These are phyloP conservation scores for Rhynchospora breviuscula DNA, from an alignment of 176 grass and related monocot genomes.

Conservation along the genomic window DNA sequence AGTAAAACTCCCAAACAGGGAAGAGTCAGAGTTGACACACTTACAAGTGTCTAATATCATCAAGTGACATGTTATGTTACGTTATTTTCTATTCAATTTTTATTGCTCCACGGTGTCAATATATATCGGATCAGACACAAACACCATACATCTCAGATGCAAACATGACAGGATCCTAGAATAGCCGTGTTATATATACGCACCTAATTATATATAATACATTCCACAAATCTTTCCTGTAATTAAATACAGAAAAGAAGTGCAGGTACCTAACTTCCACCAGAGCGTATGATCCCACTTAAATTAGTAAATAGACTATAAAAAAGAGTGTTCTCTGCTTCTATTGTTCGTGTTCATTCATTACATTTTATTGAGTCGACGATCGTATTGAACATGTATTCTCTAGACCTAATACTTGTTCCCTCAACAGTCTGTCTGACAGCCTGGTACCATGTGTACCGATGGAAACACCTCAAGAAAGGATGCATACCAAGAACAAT, in stretches of 20 bases:
- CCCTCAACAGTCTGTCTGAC: constrained; percentile 32
- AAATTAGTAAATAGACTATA: neutral
- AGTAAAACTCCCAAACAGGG: too few relatives aligned
- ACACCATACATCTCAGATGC: too few relatives aligned
- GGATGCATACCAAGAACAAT: neutral
- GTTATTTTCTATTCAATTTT: too few relatives aligned
- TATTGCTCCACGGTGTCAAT: too few relatives aligned
- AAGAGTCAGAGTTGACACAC: too few relatives aligned
- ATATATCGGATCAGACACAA: too few relatives aligned
- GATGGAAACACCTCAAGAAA: constrained; percentile 27
- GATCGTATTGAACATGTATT: constrained; percentile 29
- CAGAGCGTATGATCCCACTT: neutral
- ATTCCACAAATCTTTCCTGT: neutral
- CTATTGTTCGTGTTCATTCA: neutral
- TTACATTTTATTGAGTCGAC: neutral
- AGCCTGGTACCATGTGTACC: constrained; percentile 32
- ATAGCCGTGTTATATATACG: too few relatives aligned
- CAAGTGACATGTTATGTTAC: too few relatives aligned
- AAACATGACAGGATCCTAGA: too few relatives aligned
- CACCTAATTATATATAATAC: neutral
- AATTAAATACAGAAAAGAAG: neutral
- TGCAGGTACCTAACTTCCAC: constrained; percentile 9
- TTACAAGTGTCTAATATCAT: too few relatives aligned
- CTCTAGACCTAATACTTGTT: constrained; percentile 39
- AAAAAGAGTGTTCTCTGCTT: neutral